Evolutionary conservation across 768 basidiomycete species (phyloP).

Genomic region (Termitomyces sp.): DNA sequence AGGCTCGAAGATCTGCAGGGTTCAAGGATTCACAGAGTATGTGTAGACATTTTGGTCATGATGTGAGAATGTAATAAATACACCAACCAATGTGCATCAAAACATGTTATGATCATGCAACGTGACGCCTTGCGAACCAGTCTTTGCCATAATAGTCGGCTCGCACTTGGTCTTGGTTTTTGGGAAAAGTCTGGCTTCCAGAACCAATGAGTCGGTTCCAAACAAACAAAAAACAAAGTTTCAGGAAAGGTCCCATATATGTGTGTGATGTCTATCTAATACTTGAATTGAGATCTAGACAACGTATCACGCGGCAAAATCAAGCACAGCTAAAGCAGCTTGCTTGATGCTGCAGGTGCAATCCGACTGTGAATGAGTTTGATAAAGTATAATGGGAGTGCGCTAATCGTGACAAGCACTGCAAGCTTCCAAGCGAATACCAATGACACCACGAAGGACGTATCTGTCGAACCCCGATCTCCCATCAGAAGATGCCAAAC

Average conservation of each 20-base stretch:
- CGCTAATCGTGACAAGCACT: constrained; percentile 91
- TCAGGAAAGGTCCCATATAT: constrained; percentile 2
- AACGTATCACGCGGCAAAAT: not conserved
- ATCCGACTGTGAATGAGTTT: constrained; percentile 82
- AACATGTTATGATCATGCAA: too few species aligned
- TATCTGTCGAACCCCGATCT: constrained; percentile 46
- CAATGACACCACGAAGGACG: constrained; percentile 83
- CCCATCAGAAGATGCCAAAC: constrained; percentile 3
- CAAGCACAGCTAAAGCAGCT: constrained; percentile 51
- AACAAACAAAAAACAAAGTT: not conserved
- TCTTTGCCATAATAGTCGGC: too few species aligned
- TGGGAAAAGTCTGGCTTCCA: not conserved
- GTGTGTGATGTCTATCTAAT: constrained; percentile 1
- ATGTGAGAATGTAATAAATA: too few species aligned
- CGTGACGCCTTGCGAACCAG: too few species aligned
- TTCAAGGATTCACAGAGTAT: too few species aligned
- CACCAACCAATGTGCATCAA: too few species aligned
- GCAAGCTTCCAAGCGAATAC: constrained; percentile 94
- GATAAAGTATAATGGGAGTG: constrained; percentile 86
- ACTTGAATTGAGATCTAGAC: not conserved
- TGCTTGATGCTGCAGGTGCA: constrained; percentile 91
- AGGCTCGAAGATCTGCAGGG: too few species aligned
- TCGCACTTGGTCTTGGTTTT: too few species aligned
- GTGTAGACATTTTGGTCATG: too few species aligned
- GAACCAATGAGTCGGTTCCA: not conserved